Conservation (phyloP, 2,329 filamentous ascomycete genomes). For the Pleurostoma richardsiae region DNA sequence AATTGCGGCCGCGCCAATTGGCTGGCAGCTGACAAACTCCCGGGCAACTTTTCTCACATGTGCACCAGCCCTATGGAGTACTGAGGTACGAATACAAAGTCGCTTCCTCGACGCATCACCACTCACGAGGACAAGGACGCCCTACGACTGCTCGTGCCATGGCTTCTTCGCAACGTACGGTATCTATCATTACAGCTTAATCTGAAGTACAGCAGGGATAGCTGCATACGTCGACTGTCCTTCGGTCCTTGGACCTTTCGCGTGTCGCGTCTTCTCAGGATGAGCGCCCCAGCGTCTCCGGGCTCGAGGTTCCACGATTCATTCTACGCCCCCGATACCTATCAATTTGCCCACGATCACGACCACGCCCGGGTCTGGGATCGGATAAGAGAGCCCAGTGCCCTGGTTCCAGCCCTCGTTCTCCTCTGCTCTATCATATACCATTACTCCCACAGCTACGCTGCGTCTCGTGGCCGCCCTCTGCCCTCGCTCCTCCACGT, state of each 20-base stretch:
- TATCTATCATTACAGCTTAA: too few relatives aligned
- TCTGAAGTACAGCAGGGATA: too few relatives aligned
- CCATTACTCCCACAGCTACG: constrained; percentile 22
- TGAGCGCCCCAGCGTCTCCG: constrained; percentile 5
- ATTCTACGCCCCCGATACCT: constrained; percentile 3
- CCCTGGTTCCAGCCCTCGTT: constrained; percentile 26
- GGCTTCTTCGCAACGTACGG: too few relatives aligned
- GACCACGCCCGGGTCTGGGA: constrained; percentile 19
- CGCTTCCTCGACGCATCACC: too few relatives aligned
- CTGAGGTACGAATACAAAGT: too few relatives aligned
- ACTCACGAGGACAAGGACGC: too few relatives aligned
- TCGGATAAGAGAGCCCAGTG: constrained; percentile 26
- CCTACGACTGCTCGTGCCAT: too few relatives aligned
- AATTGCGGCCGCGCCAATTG: too few relatives aligned
- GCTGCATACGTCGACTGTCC: too few relatives aligned
- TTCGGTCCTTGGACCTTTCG: neutral
- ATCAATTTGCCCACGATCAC: constrained; percentile 13
- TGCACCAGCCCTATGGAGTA: too few relatives aligned
- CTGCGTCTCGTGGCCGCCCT: constrained; percentile 11
- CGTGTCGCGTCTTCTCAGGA: constrained; percentile 5
- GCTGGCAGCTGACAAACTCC: too few relatives aligned
- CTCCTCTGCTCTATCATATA: constrained; percentile 27
- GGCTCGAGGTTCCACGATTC: constrained; percentile 5
- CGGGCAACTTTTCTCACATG: too few relatives aligned
- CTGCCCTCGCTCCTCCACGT: constrained; percentile 34